A percentile compares a stretch with the other conserved stretches of the same genome.
phyloP scores from a whole-genome alignment of 331 rosid species.

The Saraca asoca region DNA sequence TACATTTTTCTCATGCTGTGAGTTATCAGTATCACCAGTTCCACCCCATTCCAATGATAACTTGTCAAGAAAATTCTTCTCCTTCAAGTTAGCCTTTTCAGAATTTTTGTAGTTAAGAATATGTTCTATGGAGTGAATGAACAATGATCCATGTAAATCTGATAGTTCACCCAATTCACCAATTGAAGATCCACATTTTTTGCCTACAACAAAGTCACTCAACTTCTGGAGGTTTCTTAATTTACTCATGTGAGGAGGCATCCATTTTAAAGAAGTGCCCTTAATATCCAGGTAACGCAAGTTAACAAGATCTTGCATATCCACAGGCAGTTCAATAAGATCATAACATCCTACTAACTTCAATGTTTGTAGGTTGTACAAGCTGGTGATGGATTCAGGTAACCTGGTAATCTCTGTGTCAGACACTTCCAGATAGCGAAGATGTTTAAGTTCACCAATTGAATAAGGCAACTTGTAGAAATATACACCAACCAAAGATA shows the following conservation, averaged over 20 bases:
- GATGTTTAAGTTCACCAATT: background rate
- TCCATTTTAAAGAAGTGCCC: background rate
- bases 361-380: background rate
- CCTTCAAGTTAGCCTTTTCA: background rate
- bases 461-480: background rate
- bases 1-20: background rate
- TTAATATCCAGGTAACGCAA: background rate
- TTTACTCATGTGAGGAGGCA: background rate
- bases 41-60: background rate
- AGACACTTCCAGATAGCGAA: background rate
- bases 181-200: background rate
- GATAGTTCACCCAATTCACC: background rate
- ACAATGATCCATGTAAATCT: background rate
- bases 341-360: fast-evolving
- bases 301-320: background rate
- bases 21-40: no score
- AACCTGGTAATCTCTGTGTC: background rate
- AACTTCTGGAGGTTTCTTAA: background rate
- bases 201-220: background rate
- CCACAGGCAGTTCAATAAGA: background rate
- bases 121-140: background rate
- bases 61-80: background rate
- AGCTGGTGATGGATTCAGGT: background rate
- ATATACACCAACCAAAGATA: background rate
- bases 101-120: background rate